These are phyloP conservation scores for Scedosporium boydii DNA, from an alignment of 2,329 filamentous ascomycete genomes.

Conservation along the genomic window DNA sequence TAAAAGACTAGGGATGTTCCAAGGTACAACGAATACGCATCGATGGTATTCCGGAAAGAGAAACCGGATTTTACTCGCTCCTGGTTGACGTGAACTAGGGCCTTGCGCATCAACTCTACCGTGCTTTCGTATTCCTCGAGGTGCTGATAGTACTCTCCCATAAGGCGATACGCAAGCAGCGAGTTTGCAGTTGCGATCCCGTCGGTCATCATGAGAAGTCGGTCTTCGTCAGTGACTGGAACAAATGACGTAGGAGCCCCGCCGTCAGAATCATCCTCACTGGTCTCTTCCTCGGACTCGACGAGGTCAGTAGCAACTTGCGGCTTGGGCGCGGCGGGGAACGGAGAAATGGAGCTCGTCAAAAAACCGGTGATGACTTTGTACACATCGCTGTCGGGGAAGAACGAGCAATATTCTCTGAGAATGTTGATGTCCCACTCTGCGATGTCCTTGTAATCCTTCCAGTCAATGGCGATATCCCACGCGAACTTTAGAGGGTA, in stretches of 20 bases:
- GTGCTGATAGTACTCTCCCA: conserved; percentile 73
- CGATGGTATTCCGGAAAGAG: conserved; percentile 56
- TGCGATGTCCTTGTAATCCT: conserved; percentile 64
- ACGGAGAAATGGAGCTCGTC: conserved; percentile 75
- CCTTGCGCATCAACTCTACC: conserved; percentile 71
- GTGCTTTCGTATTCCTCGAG: conserved; percentile 78
- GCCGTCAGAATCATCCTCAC: conserved; percentile 49
- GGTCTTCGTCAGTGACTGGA: conserved; percentile 64
- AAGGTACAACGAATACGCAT: conserved; percentile 67
- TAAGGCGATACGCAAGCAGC: conserved; percentile 70
- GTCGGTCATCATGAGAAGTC: conserved; percentile 70
- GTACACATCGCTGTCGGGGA: conserved; percentile 73
- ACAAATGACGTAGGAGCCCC: conserved; percentile 43
- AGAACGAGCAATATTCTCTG: conserved; percentile 71
- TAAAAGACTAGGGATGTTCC: conserved; percentile 85
- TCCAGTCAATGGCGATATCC: conserved; percentile 85
- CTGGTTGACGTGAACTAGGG: conserved; percentile 47
- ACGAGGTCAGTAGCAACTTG: conserved; percentile 16
- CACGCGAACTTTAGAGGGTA: conserved; percentile 85
- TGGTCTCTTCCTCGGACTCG: conserved; percentile 39
- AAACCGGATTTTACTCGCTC: conserved; percentile 61
- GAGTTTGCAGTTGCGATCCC: conserved; percentile 61
- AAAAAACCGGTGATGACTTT: conserved; percentile 78
- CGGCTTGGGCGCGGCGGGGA: conserved; percentile 37
- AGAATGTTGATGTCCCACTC: conserved; percentile 73